Conservation (phyloP, 305 asterid species). For the Fraxinus paxiana region DNA sequence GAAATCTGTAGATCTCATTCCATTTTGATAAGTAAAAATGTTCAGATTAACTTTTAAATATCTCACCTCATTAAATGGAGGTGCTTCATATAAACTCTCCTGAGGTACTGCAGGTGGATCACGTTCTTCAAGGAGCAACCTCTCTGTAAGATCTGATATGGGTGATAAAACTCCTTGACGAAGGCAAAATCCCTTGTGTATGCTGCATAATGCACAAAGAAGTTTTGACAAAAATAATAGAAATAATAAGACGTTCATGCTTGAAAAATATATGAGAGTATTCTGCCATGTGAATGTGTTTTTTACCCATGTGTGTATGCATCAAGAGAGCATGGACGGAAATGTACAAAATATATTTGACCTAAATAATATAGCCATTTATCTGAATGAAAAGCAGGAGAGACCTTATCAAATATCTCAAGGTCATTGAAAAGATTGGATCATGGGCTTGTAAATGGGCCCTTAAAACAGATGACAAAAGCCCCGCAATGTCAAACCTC, state of each 20-base stretch:
- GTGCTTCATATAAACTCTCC: slow-evolving; percentile 75
- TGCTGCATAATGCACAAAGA: slow-evolving; percentile 45
- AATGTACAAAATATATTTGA: background rate
- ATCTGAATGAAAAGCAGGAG: slow-evolving; percentile 11
- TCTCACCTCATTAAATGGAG: slow-evolving; percentile 93
- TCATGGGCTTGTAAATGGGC: slow-evolving; percentile 78
- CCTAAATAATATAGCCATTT: background rate
- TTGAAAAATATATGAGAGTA: background rate
- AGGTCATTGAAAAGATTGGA: slow-evolving; percentile 79
- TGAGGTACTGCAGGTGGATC: slow-evolving; percentile 80
- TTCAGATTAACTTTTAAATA: slow-evolving; percentile 8
- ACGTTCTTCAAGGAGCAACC: slow-evolving; percentile 95
- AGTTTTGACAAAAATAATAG: background rate
- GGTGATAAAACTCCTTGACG: slow-evolving; percentile 86
- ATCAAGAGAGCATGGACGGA: background rate
- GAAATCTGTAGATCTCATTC: slow-evolving; percentile 8
- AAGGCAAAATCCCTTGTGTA: slow-evolving; percentile 86
- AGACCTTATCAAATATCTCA: slow-evolving; percentile 90
- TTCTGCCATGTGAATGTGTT: slow-evolving; percentile 13
- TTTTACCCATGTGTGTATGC: background rate
- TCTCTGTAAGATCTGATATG: slow-evolving; percentile 79
- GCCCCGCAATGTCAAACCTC: slow-evolving; percentile 87
- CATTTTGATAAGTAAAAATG: background rate
- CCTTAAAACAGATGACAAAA: slow-evolving; percentile 72
- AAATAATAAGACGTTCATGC: background rate